A percentile compares a stretch with the other conserved stretches of the same genome.
These are phyloP conservation scores for Crataegus laevigata DNA, from an alignment of 306 rosid species.

Conservation along the genomic window DNA sequence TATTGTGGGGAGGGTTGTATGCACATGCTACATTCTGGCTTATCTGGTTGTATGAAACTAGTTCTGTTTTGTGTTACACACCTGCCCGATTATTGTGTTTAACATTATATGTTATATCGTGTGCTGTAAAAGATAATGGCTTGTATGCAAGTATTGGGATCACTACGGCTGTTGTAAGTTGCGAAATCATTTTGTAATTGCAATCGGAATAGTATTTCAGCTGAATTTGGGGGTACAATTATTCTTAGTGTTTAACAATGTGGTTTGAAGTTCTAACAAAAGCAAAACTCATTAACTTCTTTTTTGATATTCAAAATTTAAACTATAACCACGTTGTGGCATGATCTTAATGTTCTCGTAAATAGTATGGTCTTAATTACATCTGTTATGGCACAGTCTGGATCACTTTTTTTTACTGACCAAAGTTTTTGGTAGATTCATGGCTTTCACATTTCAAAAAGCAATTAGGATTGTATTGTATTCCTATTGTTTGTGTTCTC, in stretches of 20 bases:
- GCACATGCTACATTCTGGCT: background rate
- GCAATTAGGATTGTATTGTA: background rate
- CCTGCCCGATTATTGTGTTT: background rate
- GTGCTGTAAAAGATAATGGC: background rate
- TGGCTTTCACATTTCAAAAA: background rate
- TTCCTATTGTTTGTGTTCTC: background rate
- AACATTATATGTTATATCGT: background rate
- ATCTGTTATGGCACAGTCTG: background rate
- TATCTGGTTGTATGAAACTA: background rate
- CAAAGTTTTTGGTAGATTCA: background rate
- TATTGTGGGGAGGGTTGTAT: background rate
- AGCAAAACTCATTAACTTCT: background rate
- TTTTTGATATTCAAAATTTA: background rate
- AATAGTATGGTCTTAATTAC: background rate
- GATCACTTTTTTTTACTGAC: background rate
- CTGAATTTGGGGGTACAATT: background rate
- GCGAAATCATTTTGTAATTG: background rate
- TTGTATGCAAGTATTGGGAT: background rate
- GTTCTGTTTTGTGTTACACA: background rate
- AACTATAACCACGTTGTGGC: background rate
- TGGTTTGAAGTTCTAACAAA: background rate
- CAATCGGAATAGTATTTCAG: background rate
- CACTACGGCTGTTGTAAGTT: background rate
- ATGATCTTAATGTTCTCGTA: background rate
- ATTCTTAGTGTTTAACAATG: background rate